phyloP scores from a whole-genome alignment of 169 alveolate species.

The Plasmodium gallinaceum region DNA sequence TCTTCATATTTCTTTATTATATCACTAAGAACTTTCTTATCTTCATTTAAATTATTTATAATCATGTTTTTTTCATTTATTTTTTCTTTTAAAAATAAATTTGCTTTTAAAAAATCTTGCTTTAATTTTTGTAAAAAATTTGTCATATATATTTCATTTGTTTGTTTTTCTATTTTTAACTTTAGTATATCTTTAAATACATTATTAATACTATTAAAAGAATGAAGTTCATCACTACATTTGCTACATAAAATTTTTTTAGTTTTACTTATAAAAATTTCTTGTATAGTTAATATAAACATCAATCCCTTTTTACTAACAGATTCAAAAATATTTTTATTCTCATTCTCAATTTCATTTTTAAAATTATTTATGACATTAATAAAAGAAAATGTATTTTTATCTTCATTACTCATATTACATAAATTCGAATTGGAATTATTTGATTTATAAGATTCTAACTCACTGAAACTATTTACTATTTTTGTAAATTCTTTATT shows the following conservation, averaged over 20 bases:
- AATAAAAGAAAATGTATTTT: conserved; percentile 1
- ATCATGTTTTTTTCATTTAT: conserved; percentile 10
- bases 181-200: conserved; percentile 50
- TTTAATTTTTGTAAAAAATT: conserved; percentile 44
- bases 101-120: conserved; percentile 10
- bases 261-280: conserved; percentile 46
- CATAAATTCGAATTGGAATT: too few relatives aligned
- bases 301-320: conserved; percentile 34
- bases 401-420: too few relatives aligned
- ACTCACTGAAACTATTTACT: background rate
- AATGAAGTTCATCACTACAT: conserved; percentile 3
- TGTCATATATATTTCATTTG: conserved; percentile 69
- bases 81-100: conserved; percentile 2
- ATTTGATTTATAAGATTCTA: too few relatives aligned
- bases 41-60: conserved; percentile 32
- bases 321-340: conserved; percentile 31
- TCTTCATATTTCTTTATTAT: conserved; percentile 28
- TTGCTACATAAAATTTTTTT: conserved; percentile 44
- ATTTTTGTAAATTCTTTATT: background rate
- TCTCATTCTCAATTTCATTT: conserved; percentile 13
- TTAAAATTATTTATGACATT: conserved; percentile 37
- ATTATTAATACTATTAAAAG: conserved; percentile 5
- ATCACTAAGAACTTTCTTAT: conserved; percentile 14
- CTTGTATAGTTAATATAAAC: conserved; percentile 54
- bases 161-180: conserved; percentile 71